These are phyloP conservation scores for Botrytis deweyae DNA, from an alignment of 2,329 filamentous ascomycete species.

Conservation along the genomic window DNA sequence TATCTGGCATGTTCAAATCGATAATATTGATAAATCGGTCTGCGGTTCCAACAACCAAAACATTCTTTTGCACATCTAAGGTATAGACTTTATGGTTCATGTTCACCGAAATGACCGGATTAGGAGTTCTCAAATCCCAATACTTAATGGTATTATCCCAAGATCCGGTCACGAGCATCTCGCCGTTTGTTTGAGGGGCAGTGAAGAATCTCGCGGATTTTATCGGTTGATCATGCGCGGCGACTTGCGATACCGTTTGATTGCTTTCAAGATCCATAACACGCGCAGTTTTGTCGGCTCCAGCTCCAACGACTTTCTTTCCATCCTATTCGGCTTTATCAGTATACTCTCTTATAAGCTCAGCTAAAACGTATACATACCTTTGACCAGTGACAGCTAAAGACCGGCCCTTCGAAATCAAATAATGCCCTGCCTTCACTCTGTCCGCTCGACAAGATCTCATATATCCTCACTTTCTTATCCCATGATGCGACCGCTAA, in stretches of 20 bases:
- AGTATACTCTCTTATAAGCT: conserved; percentile 19
- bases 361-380: conserved; percentile 51
- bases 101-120: conserved; percentile 63
- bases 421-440: conserved; percentile 84
- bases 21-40: conserved; percentile 96
- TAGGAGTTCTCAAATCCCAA: conserved; percentile 72
- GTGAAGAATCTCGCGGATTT: conserved; percentile 77
- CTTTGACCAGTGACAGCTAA: conserved; percentile 85
- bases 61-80: conserved; percentile 84
- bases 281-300: conserved; percentile 87
- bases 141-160: conserved; percentile 92
- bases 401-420: conserved; percentile 80
- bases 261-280: conserved; percentile 76
- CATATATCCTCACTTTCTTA: conserved; percentile 96
- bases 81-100: conserved; percentile 82
- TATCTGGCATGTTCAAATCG: conserved; percentile 81
- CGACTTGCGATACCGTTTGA: conserved; percentile 66
- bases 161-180: conserved; percentile 87
- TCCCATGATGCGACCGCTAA: conserved; percentile 94
- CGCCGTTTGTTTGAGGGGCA: conserved; percentile 56
- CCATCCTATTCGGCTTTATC: conserved; percentile 65
- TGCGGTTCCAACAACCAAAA: conserved; percentile 88
- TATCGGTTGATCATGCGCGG: conserved; percentile 82
- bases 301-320: conserved; percentile 80
- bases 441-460: conserved; percentile 74